Conservation (phyloP, 345 rosid genomes). For the Garcia nutans region DNA sequence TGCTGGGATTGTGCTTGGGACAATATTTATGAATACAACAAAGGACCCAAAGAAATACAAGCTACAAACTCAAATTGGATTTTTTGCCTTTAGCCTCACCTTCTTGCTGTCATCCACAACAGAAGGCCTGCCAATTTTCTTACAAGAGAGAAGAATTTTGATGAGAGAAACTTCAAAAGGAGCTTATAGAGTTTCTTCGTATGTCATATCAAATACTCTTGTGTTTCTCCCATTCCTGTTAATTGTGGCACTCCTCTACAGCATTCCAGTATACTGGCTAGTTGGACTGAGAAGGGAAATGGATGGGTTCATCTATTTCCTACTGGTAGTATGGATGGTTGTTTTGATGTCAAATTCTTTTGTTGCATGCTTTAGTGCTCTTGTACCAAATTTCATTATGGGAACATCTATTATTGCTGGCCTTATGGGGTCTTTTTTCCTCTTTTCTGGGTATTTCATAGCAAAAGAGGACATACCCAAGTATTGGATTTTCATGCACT, state of each 20-base stretch:
- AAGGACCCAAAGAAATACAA: slow-evolving; percentile 14
- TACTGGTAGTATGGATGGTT: slow-evolving; percentile 32
- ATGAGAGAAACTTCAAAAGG: slow-evolving; percentile 39
- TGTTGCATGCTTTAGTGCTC: slow-evolving; percentile 35
- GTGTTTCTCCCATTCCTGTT: slow-evolving; percentile 37
- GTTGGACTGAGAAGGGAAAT: slow-evolving; percentile 32
- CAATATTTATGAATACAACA: slow-evolving; percentile 28
- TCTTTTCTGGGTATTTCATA: slow-evolving; percentile 40
- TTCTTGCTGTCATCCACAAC: slow-evolving; percentile 37
- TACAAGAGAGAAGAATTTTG: slow-evolving; percentile 32
- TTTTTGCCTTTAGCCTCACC: slow-evolving; percentile 35
- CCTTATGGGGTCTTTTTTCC: slow-evolving; percentile 32
- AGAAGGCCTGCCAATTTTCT: slow-evolving; percentile 38
- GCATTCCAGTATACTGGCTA: slow-evolving; percentile 34
- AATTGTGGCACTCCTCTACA: slow-evolving; percentile 32
- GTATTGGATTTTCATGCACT: slow-evolving; percentile 36
- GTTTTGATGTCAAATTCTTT: slow-evolving; percentile 37
- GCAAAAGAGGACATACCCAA: slow-evolving; percentile 30
- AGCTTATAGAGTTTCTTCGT: slow-evolving; percentile 36
- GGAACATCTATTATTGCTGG: slow-evolving; percentile 33
- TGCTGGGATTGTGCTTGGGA: slow-evolving; percentile 31
- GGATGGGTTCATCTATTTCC: slow-evolving; percentile 34
- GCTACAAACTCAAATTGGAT: slow-evolving; percentile 35
- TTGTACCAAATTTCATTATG: slow-evolving; percentile 33
- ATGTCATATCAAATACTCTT: slow-evolving; percentile 31